Evolutionary conservation across 225 moss, liverwort and hornwort species (phyloP).

Genomic region (Antitrichia curtipendula): DNA sequence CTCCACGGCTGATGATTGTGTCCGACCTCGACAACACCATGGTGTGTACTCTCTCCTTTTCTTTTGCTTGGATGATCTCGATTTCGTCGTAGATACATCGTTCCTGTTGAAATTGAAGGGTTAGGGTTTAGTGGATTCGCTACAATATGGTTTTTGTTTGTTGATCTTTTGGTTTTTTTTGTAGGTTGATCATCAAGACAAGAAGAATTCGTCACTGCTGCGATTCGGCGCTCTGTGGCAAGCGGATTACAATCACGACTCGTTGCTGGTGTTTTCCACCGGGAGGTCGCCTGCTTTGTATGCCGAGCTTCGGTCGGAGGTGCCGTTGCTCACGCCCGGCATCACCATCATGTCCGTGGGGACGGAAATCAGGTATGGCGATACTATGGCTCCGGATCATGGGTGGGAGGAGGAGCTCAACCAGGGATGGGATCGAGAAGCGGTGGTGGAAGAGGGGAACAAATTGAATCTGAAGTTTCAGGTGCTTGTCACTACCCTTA

Average conservation of each 20-base stretch:
- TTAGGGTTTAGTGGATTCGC: neutral
- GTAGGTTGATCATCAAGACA: slow-evolving; percentile 93
- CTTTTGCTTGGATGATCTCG: neutral
- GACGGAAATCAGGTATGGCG: slow-evolving; percentile 84
- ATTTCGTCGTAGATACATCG: neutral
- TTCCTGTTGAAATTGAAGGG: neutral
- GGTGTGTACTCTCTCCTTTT: slow-evolving; percentile 13
- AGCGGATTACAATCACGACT: slow-evolving; percentile 74
- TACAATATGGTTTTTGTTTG: neutral
- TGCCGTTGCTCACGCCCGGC: slow-evolving; percentile 77
- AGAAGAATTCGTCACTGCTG: slow-evolving; percentile 48
- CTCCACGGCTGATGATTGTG: slow-evolving; percentile 82
- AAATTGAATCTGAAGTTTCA: slow-evolving; percentile 61
- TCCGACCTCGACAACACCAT: slow-evolving; percentile 97
- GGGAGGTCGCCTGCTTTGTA: slow-evolving; percentile 81
- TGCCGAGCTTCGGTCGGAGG: slow-evolving; percentile 51
- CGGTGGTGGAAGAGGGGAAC: slow-evolving; percentile 59
- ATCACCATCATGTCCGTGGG: slow-evolving; percentile 97
- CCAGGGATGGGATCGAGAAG: slow-evolving; percentile 76
- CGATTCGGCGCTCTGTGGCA: slow-evolving; percentile 85
- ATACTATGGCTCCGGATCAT: slow-evolving; percentile 69
- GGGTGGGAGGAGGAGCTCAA: slow-evolving; percentile 85
- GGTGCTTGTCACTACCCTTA: slow-evolving; percentile 5
- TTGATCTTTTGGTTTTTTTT: neutral
- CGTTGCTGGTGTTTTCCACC: slow-evolving; percentile 81